Evolutionary conservation across 2,329 filamentous ascomycete species (phyloP), one percentile per base, ranked within the genome.

Genomic region (Fusarium ramigenum): DNA sequence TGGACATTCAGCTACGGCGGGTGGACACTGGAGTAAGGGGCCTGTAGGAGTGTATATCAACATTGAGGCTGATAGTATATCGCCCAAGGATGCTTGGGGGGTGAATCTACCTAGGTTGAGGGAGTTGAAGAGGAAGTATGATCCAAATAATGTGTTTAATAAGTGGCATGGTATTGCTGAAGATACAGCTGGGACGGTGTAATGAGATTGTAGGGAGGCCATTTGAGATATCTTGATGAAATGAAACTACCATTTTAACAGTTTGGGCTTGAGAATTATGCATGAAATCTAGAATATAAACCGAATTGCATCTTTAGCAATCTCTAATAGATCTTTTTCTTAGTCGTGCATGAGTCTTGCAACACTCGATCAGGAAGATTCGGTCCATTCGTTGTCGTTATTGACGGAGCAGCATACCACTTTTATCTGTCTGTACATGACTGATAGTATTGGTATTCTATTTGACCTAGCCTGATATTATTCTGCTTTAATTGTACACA

Each of bases 111-210:
- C 71, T 15, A 72, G 80, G 28, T 60, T 83, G 44, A 72, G 66
- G 53, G 75, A 78, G 62, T 54, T 84, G 58, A 82, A 84, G 77
- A 66, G 52, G 15, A 79, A 73, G 57, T 83, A 78, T 42, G 81
- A 84, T 60, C 79, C 79, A 2, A 66, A 69, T 4, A 81, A 83
- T 62, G 71, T 81, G 15, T 83, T 83, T 66, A 63, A 78, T 23
- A 82, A 81, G 74, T 78, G 75, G 74, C 74, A 80, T 61, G 68
- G 74, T 14, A 67, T 78, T 56, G 59, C 57, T 14, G 59, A 66
- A 42, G 50, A 40, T 18, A 12, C 39, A 14, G 36, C 46, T 25
- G 47, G 50, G 19, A 16, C n/a, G 12, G 23, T 25, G 18, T 52
- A 40, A 19, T 60, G 47, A 42, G 21, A 32, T 32, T 39, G 30